A percentile compares a stretch with the other conserved stretches of the same genome.
These are phyloP conservation scores for Kluyveromyces marxianus DNA, from an alignment of 1,139 yeast genomes.

Conservation along the genomic window DNA sequence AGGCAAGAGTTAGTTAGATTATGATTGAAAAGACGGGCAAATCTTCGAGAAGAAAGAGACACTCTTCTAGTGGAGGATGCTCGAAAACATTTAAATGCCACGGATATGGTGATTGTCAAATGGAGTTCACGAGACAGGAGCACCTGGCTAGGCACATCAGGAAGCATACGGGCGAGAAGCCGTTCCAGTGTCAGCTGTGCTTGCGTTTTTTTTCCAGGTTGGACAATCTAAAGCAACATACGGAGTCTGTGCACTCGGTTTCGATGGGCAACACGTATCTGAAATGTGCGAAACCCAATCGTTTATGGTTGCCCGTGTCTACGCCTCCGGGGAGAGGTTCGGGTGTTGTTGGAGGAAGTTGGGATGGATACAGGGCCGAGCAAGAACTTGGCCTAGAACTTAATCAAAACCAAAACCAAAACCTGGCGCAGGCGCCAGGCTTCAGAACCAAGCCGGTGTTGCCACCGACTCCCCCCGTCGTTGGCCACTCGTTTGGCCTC, in stretches of 20 bases:
- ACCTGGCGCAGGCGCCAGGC: too few relatives aligned
- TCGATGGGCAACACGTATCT: slow-evolving; percentile 43
- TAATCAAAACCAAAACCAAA: too few relatives aligned
- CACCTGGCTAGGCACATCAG: slow-evolving; percentile 89
- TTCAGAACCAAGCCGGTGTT: not conserved
- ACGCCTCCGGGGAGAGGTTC: too few relatives aligned
- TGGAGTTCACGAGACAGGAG: slow-evolving; percentile 85
- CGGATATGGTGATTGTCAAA: slow-evolving; percentile 79
- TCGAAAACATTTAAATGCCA: slow-evolving; percentile 60
- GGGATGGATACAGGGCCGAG: too few relatives aligned
- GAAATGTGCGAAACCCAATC: not conserved
- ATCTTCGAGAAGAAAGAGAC: not conserved
- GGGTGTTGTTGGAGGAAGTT: too few relatives aligned
- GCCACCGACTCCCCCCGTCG: not conserved
- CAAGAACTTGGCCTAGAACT: too few relatives aligned
- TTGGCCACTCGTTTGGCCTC: not conserved
- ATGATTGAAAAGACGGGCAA: not conserved
- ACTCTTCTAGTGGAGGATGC: not conserved
- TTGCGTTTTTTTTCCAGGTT: slow-evolving; percentile 71
- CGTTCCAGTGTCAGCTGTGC: slow-evolving; percentile 82
- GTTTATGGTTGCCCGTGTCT: too few relatives aligned
- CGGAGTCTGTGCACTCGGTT: slow-evolving; percentile 82
- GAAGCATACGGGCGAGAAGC: slow-evolving; percentile 93
- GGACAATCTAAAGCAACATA: slow-evolving; percentile 87
- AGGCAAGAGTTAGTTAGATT: not conserved